phyloP scores from a whole-genome alignment of 2,329 filamentous ascomycete species.

The Stemphylium vesicarium region DNA sequence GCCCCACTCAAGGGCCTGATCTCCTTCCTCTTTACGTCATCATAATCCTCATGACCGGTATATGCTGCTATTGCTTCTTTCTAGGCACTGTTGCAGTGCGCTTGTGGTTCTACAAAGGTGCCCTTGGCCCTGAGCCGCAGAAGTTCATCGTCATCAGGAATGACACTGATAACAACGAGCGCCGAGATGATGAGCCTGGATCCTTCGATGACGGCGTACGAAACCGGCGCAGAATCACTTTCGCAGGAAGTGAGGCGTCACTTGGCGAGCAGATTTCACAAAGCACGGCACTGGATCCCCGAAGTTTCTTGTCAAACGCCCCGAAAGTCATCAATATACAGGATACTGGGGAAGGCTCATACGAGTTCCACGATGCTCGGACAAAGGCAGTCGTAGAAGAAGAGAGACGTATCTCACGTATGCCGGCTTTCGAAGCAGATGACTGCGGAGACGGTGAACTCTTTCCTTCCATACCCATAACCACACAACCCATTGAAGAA shows the following conservation, averaged over 20 bases:
- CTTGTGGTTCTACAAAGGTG: conserved; percentile 36
- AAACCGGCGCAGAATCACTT: conserved; percentile 1
- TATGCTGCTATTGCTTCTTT: conserved; percentile 30
- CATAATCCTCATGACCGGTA: conserved; percentile 18
- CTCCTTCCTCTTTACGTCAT: conserved; percentile 22
- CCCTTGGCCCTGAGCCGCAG: conserved; percentile 24
- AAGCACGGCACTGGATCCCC: neutral
- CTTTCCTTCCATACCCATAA: conserved; percentile 32
- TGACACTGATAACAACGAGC: no score
- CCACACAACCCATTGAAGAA: conserved; percentile 13
- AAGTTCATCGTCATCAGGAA: conserved; percentile 26
- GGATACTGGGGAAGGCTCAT: conserved; percentile 6
- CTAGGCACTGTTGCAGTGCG: conserved; percentile 27
- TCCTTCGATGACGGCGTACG: no score
- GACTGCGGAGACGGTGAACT: conserved; percentile 39
- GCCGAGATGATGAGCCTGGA: conserved; percentile 9
- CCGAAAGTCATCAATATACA: conserved; percentile 15
- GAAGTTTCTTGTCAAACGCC: neutral
- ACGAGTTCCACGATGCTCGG: conserved; percentile 8
- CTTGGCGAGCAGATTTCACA: neutral
- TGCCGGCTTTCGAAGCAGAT: conserved; percentile 38
- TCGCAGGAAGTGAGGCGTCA: neutral
- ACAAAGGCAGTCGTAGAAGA: conserved; percentile 26
- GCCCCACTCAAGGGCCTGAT: neutral
- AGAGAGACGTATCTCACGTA: conserved; percentile 29